phyloP scores from a whole-genome alignment of 495 filamentous ascomycete genomes.

The Penicillium pancosmium region DNA sequence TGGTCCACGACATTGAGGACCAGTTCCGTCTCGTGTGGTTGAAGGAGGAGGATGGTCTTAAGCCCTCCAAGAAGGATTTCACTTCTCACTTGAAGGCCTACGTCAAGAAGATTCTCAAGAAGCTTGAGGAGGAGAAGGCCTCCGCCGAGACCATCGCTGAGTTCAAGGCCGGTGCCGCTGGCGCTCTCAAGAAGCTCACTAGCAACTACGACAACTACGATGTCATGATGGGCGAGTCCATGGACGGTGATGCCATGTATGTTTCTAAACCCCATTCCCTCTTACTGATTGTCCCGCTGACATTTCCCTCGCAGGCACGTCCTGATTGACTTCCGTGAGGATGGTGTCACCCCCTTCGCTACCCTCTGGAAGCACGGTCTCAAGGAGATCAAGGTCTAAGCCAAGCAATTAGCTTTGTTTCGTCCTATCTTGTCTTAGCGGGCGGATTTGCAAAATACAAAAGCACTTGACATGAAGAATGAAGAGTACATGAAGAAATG shows the following conservation, averaged over 20 bases:
- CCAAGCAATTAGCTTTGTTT: not conserved
- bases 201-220: slow-evolving; percentile 93
- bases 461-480: slow-evolving; percentile 34
- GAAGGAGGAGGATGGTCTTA: slow-evolving; percentile 61
- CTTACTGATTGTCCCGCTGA: not conserved
- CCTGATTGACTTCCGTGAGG: slow-evolving; percentile 96
- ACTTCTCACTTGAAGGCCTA: slow-evolving; percentile 83
- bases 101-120: slow-evolving; percentile 81
- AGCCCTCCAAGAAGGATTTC: slow-evolving; percentile 75
- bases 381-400: slow-evolving; percentile 88
- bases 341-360: slow-evolving; percentile 87
- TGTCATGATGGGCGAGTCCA: slow-evolving; percentile 87
- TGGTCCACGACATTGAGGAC: slow-evolving; percentile 93
- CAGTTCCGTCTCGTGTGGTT: slow-evolving; percentile 85
- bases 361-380: slow-evolving; percentile 96
- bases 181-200: slow-evolving; percentile 76
- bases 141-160: slow-evolving; percentile 64
- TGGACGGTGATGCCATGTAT: slow-evolving; percentile 91
- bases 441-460: slow-evolving; percentile 23
- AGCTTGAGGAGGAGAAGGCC: slow-evolving; percentile 63
- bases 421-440: slow-evolving; percentile 5
- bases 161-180: slow-evolving; percentile 74
- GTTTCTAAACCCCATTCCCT: slow-evolving; percentile 18
- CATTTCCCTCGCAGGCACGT: slow-evolving; percentile 63
- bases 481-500: slow-evolving; percentile 29